Evolutionary conservation across 306 rosid genomes (phyloP), one percentile per base, ranked within the genome.

Genomic region (Leucaena leucocephala): DNA sequence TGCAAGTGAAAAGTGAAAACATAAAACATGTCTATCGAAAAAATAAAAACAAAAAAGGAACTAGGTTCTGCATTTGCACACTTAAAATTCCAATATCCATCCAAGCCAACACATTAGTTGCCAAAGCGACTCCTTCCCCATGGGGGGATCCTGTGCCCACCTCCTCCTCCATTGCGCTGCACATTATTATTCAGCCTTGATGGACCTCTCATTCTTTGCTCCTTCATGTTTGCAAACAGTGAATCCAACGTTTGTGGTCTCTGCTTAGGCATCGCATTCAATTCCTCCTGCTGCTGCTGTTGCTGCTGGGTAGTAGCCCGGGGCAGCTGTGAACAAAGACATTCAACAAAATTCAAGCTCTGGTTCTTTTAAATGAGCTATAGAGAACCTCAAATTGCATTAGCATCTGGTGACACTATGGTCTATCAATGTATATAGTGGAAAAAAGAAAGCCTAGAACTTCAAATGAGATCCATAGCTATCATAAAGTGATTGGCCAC

Each of bases 141-240:
- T 2, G 86, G 95, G 7, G 84, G 89, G 88, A 89, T 91, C 64
- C 87, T 80, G 42, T 50, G 80, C 54, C 89, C 88, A 68, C 84
- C 84, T 36, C 84, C 84, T 36, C 84, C 86, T 38, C 87, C 88
- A 67, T 78, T 85, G 57, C 85, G 87, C 77, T 35, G 89, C 72
- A 63, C 84, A 11, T 39, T 77, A 79, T 79, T 83, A 78, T 81
- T 90, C 82, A 84, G 90, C 80, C 82, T 91, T 39, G 97, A 81
- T 35, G 78, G 71, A 8, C 54, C 79, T 78, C 83, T 92, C 91
- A 91, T 78, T 80, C 98, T 91, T 74, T 94, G 92, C 87, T 92
- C 94, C 85, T 83, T 91, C 94, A 92, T 85, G 85, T 91, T 92
- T 63, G 98, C 97, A 83, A 94, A 94, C 76, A 88, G 77, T 3